Base-by-base conservation (phyloP, 257 asterid species). In the Apocynum venetum region DNA sequence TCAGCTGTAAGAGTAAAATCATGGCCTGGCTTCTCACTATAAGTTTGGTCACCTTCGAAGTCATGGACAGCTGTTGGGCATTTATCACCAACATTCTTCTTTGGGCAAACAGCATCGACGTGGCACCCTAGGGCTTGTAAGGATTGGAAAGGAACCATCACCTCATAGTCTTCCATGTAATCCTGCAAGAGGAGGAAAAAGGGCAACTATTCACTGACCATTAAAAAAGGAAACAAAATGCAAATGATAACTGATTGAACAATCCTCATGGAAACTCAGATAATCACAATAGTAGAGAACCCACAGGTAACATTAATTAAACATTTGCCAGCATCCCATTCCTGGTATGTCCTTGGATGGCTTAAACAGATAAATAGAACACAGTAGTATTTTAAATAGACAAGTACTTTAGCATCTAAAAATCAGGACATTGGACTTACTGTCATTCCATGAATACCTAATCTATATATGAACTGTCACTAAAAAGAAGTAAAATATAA, bases 11-110 rank as follows among this genome's bases (percentile, higher is more conserved):
- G 83, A 75, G 94, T 83, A 44, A 95, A 95, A 80, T 93, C 89
- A 84, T 95, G 98, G 65, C 99, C 98, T 20, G 97, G 97, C 85
- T 95, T 95, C 89, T 95, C 99, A 74, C 97, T 91, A 66, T 95
- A 95, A 56, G 99, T 93, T 81, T 95, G 98, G 85, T 93, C 99
- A 56, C 99, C 99, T 90, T 95, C 99, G 44, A 95, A 95, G 82
- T 95, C 99, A 53, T 93, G 99, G 81, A 95, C 92, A 75, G 97
- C 98, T 0, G 98, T 93, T 25, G 92, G 87, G 79, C 97, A 95
- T 49, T 67, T 87, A 8, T 93, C 97, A 31, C 99, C 97, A 0
- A 86, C 91, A 38, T 73, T 75, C 82, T 90, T 95, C 52, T 84
- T 87, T 2, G 99, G 98, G 87, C 99, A 95, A 79, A 95, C 82